A percentile compares a stretch with the other conserved stretches of the same genome.
Conservation (phyloP, 2,329 filamentous ascomycete species). For the Phaeoacremonium minimum region DNA sequence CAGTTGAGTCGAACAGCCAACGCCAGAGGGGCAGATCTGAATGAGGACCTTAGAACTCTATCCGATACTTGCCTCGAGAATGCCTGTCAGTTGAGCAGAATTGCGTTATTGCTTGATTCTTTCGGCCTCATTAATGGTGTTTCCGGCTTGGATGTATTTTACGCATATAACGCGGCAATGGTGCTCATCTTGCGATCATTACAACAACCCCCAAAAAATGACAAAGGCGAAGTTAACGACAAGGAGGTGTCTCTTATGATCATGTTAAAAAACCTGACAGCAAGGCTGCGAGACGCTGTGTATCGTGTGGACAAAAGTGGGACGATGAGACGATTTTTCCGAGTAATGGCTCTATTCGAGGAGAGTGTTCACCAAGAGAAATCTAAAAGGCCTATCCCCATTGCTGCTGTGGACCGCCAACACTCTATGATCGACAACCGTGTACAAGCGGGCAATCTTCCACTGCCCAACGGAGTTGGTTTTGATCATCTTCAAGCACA, state of each 20-base stretch:
- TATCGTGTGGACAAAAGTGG: constrained; percentile 1
- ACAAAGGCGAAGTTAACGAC: not conserved
- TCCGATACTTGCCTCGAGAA: constrained; percentile 19
- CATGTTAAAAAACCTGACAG: not conserved
- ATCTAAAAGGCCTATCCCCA: not conserved
- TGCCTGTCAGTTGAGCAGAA: constrained; percentile 23
- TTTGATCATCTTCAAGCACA: not conserved
- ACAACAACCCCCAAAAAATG: constrained; percentile 1
- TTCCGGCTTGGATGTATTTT: constrained; percentile 28
- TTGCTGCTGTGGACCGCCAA: no score
- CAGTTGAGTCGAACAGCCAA: not conserved
- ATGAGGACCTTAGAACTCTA: constrained; percentile 1
- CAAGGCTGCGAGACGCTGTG: constrained; percentile 2
- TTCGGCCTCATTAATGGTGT: constrained; percentile 26
- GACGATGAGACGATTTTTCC: constrained; percentile 6
- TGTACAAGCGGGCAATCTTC: not conserved
- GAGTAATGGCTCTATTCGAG: constrained; percentile 7
- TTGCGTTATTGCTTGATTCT: constrained; percentile 23
- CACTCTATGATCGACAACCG: no score
- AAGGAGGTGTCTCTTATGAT: not conserved
- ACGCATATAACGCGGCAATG: constrained; percentile 28
- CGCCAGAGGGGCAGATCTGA: no score
- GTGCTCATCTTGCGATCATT: constrained; percentile 18
- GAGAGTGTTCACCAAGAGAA: constrained; percentile 4
- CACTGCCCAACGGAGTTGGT: not conserved